A percentile compares a stretch with the other conserved stretches of the same genome.
Conservation (phyloP, 208 protist species). For the Sergeia podlipaevii region DNA sequence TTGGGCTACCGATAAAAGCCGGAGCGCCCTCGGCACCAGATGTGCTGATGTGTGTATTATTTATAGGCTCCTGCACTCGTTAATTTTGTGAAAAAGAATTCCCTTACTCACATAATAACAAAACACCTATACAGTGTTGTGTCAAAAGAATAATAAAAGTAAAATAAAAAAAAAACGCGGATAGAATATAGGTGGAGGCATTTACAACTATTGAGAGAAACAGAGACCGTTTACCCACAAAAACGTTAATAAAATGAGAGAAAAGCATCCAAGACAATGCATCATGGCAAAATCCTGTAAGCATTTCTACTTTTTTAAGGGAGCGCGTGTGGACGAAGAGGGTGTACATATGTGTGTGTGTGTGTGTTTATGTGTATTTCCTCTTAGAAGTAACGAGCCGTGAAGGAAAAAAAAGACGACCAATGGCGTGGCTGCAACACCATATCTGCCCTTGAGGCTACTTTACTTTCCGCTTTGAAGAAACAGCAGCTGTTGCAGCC, state of each 20-base stretch:
- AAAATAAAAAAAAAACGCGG: slow-evolving; percentile 8
- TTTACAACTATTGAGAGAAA: too few species aligned
- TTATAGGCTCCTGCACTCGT: too few species aligned
- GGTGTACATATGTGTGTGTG: too few species aligned
- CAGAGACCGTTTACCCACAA: too few species aligned
- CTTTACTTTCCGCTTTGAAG: neutral
- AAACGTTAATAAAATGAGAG: too few species aligned
- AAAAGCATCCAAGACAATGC: neutral
- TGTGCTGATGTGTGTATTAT: neutral
- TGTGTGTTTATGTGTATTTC: too few species aligned
- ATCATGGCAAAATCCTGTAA: neutral
- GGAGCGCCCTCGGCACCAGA: neutral
- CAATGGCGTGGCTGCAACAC: neutral
- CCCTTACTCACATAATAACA: too few species aligned
- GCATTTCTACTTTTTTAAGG: too few species aligned
- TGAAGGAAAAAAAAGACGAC: slow-evolving; percentile 7
- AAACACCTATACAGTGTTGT: neutral
- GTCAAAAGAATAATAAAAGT: neutral
- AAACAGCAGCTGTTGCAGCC: neutral
- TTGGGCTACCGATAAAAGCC: neutral
- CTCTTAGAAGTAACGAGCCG: too few species aligned
- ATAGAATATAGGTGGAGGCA: too few species aligned
- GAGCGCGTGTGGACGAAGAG: too few species aligned
- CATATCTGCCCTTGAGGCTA: neutral
- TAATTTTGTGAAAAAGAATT: too few species aligned